Base-by-base conservation (phyloP, 352 stramenopile species). In the Pythium plurisporium region DNA sequence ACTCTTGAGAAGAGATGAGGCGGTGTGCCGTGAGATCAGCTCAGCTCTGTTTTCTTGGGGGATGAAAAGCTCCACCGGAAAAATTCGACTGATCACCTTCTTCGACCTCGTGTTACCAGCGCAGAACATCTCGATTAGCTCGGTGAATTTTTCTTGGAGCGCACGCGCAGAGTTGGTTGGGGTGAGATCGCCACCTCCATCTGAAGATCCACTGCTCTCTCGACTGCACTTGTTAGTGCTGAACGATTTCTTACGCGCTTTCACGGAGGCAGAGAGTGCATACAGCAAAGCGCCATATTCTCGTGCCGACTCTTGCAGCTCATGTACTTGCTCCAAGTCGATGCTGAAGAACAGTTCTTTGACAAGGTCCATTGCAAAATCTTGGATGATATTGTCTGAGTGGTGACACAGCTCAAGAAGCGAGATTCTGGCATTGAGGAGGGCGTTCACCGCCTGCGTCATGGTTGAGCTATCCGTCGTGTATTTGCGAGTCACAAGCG, bases 121-220 rank as follows among this genome's bases (percentile, higher is more conserved):
- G 37, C 82, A 92, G 47, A 92, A 94, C 59, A 92, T 76, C 38
- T 92, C 82, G 29, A 94, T 79, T 3, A 94, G 60, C 38, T 87
- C 76, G 19, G 85, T 78, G 29, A 62, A 75, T 27, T 89, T 80
- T 22, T 87, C 72, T 17, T 73, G 46, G 43, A 67, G 48, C n/a
- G 53, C 44, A 4, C 47, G 59, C 3, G 51, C 33, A 1, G 73
- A 76, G 42, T 79, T 76, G 0, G 71, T 83, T 23, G 73, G 70
- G 15, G 73, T 82, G 9, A 72, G 57, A 17, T 76, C 55, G 3
- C 58, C 61, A 10, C 43, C 63, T 12, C 73, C 51, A 11, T 62
- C 53, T 6, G 52, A 58, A 25, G 37, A 5, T n/a, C 15, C n/a
- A 37, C 55, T 66, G 44, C 26, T 64, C 6, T 42, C 31, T 12